Base-by-base conservation (phyloP, 441 rosid genomes). In the Populus hybrid region DNA sequence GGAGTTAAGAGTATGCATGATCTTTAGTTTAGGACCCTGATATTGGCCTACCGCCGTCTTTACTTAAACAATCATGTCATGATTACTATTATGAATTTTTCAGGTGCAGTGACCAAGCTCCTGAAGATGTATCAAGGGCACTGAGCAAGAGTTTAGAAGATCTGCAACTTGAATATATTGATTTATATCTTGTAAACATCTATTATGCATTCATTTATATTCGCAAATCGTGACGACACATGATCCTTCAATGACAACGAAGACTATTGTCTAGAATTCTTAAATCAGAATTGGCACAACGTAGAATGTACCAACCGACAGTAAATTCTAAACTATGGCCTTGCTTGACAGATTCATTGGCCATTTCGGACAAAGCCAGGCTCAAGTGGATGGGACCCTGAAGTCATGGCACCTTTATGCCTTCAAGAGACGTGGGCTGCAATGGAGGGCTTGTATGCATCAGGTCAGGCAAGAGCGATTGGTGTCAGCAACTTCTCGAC, bases 91-190 rank as follows among this genome's bases (percentile, higher is more conserved):
- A 24, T 21, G 50, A 81, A 7, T 57, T 61, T 36, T 72, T 46
- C 85, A 89, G 93, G 93, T 81, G 87, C 73, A 79, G 87, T 61
- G 88, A 88, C 72, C 90, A 84, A 21, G 80, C 82, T 66, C 86
- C 89, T 32, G 89, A 86, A 80, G 93, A 90, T 35, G 93, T 90
- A 61, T 80, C 88, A 0, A 83, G 84, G 82, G 88, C 90, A 30
- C 69, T 87, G 36, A 79, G 64, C 46, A 84, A 42, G 77, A 86
- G 85, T 65, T 79, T 88, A 69, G 82, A 87, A 73, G 88, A 86
- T 38, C 81, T 88, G 40, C 91, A 87, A 67, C 89, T 90, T 16
- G 89, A 87, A 71, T 88, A 86, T 24, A 67, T 90, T 67, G 90
- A 87, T 85, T 82, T 90, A 12, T 88, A 90, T 81, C 89, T 90